A percentile compares a stretch with the other conserved stretches of the same genome.
Conservation (phyloP, 192 early-diverging fungal species). For the Spizellomyces punctatus region DNA sequence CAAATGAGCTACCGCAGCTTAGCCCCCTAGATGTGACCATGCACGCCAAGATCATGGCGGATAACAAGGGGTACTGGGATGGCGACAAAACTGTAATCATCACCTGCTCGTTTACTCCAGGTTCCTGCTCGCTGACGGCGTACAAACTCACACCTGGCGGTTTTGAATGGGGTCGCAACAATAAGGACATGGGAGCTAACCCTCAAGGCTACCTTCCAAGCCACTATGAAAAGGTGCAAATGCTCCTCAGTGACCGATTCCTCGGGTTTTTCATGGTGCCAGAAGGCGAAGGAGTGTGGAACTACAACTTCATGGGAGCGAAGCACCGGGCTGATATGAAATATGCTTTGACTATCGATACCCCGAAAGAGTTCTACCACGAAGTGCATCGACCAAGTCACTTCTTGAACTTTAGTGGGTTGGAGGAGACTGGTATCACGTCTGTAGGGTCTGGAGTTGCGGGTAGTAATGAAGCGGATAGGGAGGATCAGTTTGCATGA, state of each 20-base stretch:
- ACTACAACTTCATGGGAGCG: slow-evolving; percentile 99
- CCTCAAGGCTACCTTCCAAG: slow-evolving; percentile 84
- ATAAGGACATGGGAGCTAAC: slow-evolving; percentile 82
- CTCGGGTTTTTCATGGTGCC: slow-evolving; percentile 99
- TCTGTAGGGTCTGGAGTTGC: slow-evolving; percentile 47
- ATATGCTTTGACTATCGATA: slow-evolving; percentile 84
- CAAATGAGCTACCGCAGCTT: slow-evolving; percentile 85
- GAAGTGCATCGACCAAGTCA: slow-evolving; percentile 94
- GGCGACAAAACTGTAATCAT: slow-evolving; percentile 90
- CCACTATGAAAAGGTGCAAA: slow-evolving; percentile 96
- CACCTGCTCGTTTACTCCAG: slow-evolving; percentile 97
- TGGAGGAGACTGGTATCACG: slow-evolving; percentile 47
- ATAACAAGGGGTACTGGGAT: slow-evolving; percentile 84
- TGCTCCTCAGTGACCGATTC: slow-evolving; percentile 93
- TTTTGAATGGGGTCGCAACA: slow-evolving; percentile 95
- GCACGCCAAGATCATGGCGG: slow-evolving; percentile 88
- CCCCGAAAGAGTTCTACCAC: slow-evolving; percentile 97
- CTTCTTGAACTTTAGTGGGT: slow-evolving; percentile 80
- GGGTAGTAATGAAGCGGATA: slow-evolving; percentile 44
- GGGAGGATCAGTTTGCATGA: slow-evolving; percentile 54
- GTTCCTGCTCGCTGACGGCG: slow-evolving; percentile 92
- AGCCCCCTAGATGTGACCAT: slow-evolving; percentile 89
- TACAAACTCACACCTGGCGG: slow-evolving; percentile 96
- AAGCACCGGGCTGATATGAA: slow-evolving; percentile 91
- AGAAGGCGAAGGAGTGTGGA: slow-evolving; percentile 91